Base-by-base conservation (phyloP, 331 rosid genomes). In the Telfairia occidentalis region DNA sequence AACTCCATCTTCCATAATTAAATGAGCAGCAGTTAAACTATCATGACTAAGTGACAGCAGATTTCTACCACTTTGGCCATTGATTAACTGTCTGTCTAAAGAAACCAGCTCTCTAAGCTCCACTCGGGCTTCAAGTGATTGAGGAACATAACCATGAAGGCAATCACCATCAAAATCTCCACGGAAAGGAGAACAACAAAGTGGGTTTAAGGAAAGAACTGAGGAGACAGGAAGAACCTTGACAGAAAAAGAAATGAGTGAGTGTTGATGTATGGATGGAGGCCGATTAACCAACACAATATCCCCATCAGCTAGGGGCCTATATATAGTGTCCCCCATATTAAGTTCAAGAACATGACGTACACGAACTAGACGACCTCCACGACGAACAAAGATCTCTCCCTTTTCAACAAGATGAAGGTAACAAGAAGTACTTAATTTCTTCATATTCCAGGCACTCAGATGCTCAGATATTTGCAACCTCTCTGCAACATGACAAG, bases 111-210 rank as follows among this genome's bases (percentile, higher is more conserved):
- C 97, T 42, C 64, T 84, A 28, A 92, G 93, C 85, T 95, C 99
- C 60, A 87, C 93, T 80, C 92, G 83, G 43, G 99, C 78, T 66
- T 75, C 85, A 69, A 87, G 63, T 50, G 99, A 87, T 77, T 95
- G 96, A 34, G 99, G 92, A 87, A 95, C 80, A 80, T 90, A 92
- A 6, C 99, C 99, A 58, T 90, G 99, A 77, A 95, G 92, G 77
- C 97, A 95, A 84, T 92, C 99, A 12, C 99, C 99, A 81, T 92
- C 99, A 86, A 95, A 95, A 82, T 95, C 99, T 30, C 97, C 99
- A 61, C 96, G 90, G 59, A 95, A 76, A 45, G 99, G 99, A 29
- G 97, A 92, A 83, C 97, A 95, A 45, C 97, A 95, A 9, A 89
- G 81, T 60, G 99, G 99, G 74, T 95, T 95, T 46, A 95, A 80